These are phyloP conservation scores for Plasmodium malariae DNA, from an alignment of 169 alveolate genomes.

Conservation along the genomic window DNA sequence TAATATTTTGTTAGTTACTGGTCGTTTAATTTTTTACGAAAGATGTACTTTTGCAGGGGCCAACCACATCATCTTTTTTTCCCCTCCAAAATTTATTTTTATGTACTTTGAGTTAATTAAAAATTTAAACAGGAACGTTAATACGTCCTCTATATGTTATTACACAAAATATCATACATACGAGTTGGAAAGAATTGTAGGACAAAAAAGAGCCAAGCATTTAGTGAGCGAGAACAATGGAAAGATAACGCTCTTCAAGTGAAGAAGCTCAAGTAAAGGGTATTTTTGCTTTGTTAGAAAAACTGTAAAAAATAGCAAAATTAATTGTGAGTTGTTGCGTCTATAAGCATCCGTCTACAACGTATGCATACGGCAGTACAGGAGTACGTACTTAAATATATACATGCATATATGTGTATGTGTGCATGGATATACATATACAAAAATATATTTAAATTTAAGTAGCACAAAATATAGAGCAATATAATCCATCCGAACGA, in stretches of 20 bases:
- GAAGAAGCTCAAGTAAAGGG: not conserved
- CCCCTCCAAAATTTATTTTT: slow-evolving; percentile 62
- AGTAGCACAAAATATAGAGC: too few relatives aligned
- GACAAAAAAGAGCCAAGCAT: slow-evolving; percentile 65
- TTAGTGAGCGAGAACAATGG: slow-evolving; percentile 80
- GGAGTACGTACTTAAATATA: not conserved
- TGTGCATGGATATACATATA: not conserved
- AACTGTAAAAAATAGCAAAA: not conserved
- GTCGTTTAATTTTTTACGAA: slow-evolving; percentile 68
- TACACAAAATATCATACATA: slow-evolving; percentile 83
- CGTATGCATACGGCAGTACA: too few relatives aligned
- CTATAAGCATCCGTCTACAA: too few relatives aligned
- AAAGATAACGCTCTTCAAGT: slow-evolving; percentile 81
- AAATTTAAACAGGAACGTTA: slow-evolving; percentile 27
- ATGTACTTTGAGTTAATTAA: slow-evolving; percentile 69
- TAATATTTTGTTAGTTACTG: slow-evolving; percentile 62
- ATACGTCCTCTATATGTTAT: slow-evolving; percentile 79
- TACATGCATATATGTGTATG: not conserved
- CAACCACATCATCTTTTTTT: slow-evolving; percentile 63
- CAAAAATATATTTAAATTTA: not conserved
- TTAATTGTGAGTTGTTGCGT: too few relatives aligned
- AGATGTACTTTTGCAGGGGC: slow-evolving; percentile 72
- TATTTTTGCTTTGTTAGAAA: too few relatives aligned
- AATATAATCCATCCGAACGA: too few relatives aligned
- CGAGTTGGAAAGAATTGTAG: slow-evolving; percentile 85